Evolutionary conservation across 768 basidiomycete species (phyloP), one percentile per base, ranked within the genome.

Genomic region (Tubosaeta sp.): DNA sequence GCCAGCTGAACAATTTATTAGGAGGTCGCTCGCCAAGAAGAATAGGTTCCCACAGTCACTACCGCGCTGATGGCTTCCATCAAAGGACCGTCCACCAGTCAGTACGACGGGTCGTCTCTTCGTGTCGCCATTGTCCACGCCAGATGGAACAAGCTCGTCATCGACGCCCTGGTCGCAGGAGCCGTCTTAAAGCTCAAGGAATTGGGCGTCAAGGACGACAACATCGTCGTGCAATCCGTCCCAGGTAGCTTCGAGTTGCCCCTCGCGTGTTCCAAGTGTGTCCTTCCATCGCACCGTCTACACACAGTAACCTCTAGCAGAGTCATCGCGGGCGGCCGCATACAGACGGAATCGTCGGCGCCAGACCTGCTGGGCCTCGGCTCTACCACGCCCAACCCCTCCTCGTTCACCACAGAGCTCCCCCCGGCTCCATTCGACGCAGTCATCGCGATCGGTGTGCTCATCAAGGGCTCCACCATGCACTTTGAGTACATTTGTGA

Each of bases 401-500:
- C 67, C 25, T 49, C 76, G 14, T 43, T 52, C 18, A 8, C 57
- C 10, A 52, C 69, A 14, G 73, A 71, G 57, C 71, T 77, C 34
- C 77, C 80, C 36, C 70, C 64, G 14, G 76, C 78, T 48, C 87
- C 95, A 0, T 97, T 98, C 60, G 87, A 95, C 67, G 96, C 94
- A 13, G 85, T 96, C 57, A 95, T 99, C 67, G 94, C 96, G 47
- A 91, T 98, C 63, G 96, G 96, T 13, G 93, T 95, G 32, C 85
- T 99, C 66, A 96, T 99, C 77, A 99, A 99, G 68, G 95, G 96
- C 46, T 77, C 83, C 1, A 98, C 96, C 16, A 96, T 96, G 93
- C 96, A 99, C 74, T 99, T 98, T 69, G 96, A 99, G 69, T 99
- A 99, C 78, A 99, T 98, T 69, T 90, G 82, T 69, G 93, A 97